Base-by-base conservation (phyloP, 225 moss, liverwort and hornwort species). In the Sphagnum contortum region DNA sequence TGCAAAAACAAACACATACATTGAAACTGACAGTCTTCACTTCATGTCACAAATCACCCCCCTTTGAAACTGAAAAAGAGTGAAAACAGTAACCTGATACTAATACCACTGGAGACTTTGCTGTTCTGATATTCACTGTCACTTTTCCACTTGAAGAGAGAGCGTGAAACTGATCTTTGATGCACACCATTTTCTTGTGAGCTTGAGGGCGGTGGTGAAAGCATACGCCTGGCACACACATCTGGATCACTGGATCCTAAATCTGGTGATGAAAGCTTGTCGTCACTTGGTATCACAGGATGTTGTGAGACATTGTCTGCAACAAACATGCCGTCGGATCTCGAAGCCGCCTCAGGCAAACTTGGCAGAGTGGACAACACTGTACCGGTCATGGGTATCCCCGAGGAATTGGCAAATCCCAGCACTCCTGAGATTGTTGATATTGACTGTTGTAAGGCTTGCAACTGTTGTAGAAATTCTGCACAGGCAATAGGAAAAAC, bases 391-490 rank as follows among this genome's bases (percentile, higher is more conserved):
- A 29, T 54, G 56, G 75, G 70, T 50, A 73, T 69, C 68, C 82
- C 88, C 4, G 77, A 50, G 68, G 81, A 79, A 7, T 90, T 90
- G 64, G 82, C 81, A 66, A 96, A 92, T 57, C 92, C 92, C 80
- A 96, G 79, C 57, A 87, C 88, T 69, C 90, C 92, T 48, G 90
- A 92, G 64, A 96, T 96, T 9, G 83, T 80, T 70, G 96, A 88
- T 63, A 96, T 65, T 54, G 96, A 96, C 59, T 88, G 96, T 62
- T 96, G 96, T 72, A 96, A 66, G 13, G 81, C 75, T 53, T 96
- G 92, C 66, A 96, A 64, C 55, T 96, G 96, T 65, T 96, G 90
- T 80, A 96, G 75, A 74, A 96, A 96, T 75, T 82, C 96, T 96
- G 88, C 72, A 68, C 48, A 67, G 49, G 44, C 13, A 61, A 68